Percentiles rank a stretch among this genome's conserved stretches.
Conservation (phyloP, 345 rosid genomes). For the Punica granatum region DNA sequence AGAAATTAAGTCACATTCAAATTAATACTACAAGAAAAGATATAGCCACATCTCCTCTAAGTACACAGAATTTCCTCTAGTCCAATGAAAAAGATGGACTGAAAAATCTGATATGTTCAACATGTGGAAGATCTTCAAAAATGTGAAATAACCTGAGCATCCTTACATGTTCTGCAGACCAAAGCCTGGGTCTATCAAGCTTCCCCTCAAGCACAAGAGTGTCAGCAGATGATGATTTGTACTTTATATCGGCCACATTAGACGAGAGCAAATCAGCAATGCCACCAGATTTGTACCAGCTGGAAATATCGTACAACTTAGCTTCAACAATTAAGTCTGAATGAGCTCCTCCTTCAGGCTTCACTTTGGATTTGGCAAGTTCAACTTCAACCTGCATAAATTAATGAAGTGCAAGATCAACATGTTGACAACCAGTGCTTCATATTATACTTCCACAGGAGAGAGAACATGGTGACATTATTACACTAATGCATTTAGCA, state of each 20-base stretch:
- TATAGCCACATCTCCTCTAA: too few relatives aligned
- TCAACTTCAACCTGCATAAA: conserved; percentile 78
- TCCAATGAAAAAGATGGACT: too few relatives aligned
- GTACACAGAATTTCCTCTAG: too few relatives aligned
- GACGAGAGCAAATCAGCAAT: conserved; percentile 44
- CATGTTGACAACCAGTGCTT: neutral
- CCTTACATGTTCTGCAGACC: conserved; percentile 95
- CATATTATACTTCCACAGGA: too few relatives aligned
- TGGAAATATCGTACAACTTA: conserved; percentile 59
- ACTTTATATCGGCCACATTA: conserved; percentile 49
- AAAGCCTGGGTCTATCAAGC: conserved; percentile 72
- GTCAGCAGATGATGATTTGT: conserved; percentile 31
- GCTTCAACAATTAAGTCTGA: conserved; percentile 65
- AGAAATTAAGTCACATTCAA: neutral
- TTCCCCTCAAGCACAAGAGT: conserved; percentile 57
- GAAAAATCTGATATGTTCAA: neutral
- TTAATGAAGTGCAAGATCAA: conserved; percentile 2
- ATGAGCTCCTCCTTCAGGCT: conserved; percentile 39
- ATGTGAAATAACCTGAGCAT: conserved; percentile 5
- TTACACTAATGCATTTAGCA: neutral
- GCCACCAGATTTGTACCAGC: conserved; percentile 46
- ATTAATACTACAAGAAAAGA: neutral
- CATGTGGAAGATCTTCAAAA: neutral
- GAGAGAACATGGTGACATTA: neutral
- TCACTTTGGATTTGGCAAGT: conserved; percentile 51